phyloP scores from a whole-genome alignment of 2,329 filamentous ascomycete species.

The Didymellaceae sp. region DNA sequence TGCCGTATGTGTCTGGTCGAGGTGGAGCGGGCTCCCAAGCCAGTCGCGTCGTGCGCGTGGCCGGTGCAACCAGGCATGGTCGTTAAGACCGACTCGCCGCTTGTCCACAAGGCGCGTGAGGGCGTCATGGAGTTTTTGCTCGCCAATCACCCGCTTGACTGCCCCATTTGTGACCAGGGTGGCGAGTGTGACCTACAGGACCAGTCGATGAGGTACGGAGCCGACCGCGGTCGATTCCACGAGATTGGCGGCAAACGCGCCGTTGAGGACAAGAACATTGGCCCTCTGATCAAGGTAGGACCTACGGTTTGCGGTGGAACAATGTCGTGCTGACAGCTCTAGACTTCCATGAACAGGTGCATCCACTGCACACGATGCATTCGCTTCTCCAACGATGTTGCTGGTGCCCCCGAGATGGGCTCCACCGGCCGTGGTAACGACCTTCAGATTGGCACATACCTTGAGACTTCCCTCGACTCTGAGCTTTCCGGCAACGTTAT shows the following conservation, averaged over 20 bases:
- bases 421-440: slow-evolving; percentile 95
- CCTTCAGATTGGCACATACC: slow-evolving; percentile 96
- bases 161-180: slow-evolving; percentile 97
- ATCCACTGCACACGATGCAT: slow-evolving; percentile 99
- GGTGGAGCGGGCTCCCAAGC: slow-evolving; percentile 94
- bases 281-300: slow-evolving; percentile 82
- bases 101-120: slow-evolving; percentile 96
- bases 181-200: slow-evolving; percentile 99
- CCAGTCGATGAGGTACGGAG: slow-evolving; percentile 98
- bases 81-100: slow-evolving; percentile 95
- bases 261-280: slow-evolving; percentile 99
- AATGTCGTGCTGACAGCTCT: slow-evolving; percentile 33
- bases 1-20: slow-evolving; percentile 99
- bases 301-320: not conserved
- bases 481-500: slow-evolving; percentile 98
- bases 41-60: slow-evolving; percentile 98
- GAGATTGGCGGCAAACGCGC: slow-evolving; percentile 95
- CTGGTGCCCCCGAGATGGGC: slow-evolving; percentile 92
- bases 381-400: slow-evolving; percentile 96
- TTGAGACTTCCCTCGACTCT: slow-evolving; percentile 91
- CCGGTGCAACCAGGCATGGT: slow-evolving; percentile 98
- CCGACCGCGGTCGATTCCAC: slow-evolving; percentile 95
- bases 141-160: slow-evolving; percentile 94
- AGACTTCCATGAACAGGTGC: slow-evolving; percentile 99
- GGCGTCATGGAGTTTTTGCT: slow-evolving; percentile 99